Percentiles rank a stretch among this genome's conserved stretches.
These are phyloP conservation scores for Epichloe scottii DNA, from an alignment of 2,329 filamentous ascomycete genomes.

Conservation along the genomic window DNA sequence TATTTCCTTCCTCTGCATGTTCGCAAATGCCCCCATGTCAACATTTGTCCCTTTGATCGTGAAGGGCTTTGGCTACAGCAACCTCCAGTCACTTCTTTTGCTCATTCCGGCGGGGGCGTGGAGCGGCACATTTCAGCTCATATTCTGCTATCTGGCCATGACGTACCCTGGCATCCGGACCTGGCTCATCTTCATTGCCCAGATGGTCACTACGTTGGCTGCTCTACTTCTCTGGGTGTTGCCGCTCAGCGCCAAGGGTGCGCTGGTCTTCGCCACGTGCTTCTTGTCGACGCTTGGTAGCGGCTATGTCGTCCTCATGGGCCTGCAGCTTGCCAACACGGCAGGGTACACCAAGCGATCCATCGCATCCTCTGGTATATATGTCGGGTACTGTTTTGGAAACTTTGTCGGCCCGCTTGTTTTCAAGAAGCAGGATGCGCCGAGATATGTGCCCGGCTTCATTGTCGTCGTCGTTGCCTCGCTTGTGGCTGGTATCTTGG, in stretches of 20 bases:
- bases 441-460: slow-evolving; percentile 35
- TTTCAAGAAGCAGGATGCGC: slow-evolving; percentile 25
- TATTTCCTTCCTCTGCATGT: slow-evolving; percentile 29
- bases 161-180: background rate
- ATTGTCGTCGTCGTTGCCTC: background rate
- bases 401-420: slow-evolving; percentile 29
- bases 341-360: slow-evolving; percentile 4
- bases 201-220: background rate
- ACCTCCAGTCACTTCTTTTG: slow-evolving; percentile 29
- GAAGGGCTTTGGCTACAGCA: slow-evolving; percentile 17
- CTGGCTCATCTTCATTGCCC: background rate
- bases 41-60: slow-evolving; percentile 15
- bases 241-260: background rate
- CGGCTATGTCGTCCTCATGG: background rate
- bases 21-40: slow-evolving; percentile 34
- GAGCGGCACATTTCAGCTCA: background rate
- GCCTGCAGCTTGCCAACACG: slow-evolving; percentile 15
- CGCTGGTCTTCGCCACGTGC: background rate
- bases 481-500: background rate
- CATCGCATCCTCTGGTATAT: slow-evolving; percentile 8
- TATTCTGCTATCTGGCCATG: slow-evolving; percentile 1
- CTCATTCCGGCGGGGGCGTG: slow-evolving; percentile 35
- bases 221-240: background rate
- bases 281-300: background rate
- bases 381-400: slow-evolving; percentile 24